Evolutionary conservation across 2,329 filamentous ascomycete genomes (phyloP).

Genomic region (Dactylella cylindrospora): DNA sequence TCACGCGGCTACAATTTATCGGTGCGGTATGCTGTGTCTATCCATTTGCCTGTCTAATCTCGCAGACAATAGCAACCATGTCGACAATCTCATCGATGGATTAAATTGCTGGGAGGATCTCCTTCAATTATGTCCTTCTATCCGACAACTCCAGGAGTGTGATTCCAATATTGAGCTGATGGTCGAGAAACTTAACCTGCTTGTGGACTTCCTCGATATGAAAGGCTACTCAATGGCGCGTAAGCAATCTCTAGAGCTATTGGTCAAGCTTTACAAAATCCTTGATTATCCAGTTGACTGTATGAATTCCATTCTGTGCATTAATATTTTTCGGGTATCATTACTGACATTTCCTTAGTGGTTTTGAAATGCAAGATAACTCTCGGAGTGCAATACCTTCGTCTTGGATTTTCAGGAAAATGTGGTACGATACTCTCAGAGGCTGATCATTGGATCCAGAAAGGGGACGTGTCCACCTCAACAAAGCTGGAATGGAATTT

Average conservation of each 20-base stretch:
- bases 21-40: slow-evolving; percentile 24
- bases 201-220: slow-evolving; percentile 49
- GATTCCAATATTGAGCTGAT: slow-evolving; percentile 41
- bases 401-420: slow-evolving; percentile 63
- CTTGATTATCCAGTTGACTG: slow-evolving; percentile 35
- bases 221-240: slow-evolving; percentile 47
- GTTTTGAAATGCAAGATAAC: slow-evolving; percentile 45
- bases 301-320: slow-evolving; percentile 4
- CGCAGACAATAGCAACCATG: slow-evolving; percentile 23
- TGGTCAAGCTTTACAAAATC: slow-evolving; percentile 45
- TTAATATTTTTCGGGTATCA: neutral
- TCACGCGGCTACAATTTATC: slow-evolving; percentile 13
- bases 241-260: slow-evolving; percentile 46
- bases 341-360: slow-evolving; percentile 23
- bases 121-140: slow-evolving; percentile 22
- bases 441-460: slow-evolving; percentile 58
- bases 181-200: slow-evolving; percentile 45
- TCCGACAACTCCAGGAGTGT: slow-evolving; percentile 11
- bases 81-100: slow-evolving; percentile 43
- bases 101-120: slow-evolving; percentile 47
- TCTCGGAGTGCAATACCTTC: slow-evolving; percentile 61
- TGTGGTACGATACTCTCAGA: slow-evolving; percentile 62
- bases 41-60: slow-evolving; percentile 26
- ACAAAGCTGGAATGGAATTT: slow-evolving; percentile 65
- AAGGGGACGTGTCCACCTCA: slow-evolving; percentile 54